phyloP scores from a whole-genome alignment of 495 filamentous ascomycete genomes.

The Cercophora scortea region DNA sequence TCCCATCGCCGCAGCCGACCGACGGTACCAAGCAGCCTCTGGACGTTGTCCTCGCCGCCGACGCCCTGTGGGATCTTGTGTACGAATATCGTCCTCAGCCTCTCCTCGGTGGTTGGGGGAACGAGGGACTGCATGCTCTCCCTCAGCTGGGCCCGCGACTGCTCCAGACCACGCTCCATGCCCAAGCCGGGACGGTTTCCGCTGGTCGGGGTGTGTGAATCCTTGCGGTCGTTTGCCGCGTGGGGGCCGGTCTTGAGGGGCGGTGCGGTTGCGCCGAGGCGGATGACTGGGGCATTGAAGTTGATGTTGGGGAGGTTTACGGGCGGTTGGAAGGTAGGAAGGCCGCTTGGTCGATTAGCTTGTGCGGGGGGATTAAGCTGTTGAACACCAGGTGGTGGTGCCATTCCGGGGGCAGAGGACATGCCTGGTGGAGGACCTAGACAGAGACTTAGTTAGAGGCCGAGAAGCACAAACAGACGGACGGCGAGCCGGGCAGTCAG shows the following conservation, averaged over 20 bases:
- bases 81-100: constrained; percentile 82
- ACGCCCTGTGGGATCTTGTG: constrained; percentile 74
- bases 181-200: constrained; percentile 64
- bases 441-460: not conserved
- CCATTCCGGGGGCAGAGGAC: constrained; percentile 70
- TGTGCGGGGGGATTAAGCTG: constrained; percentile 57
- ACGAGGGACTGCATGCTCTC: constrained; percentile 72
- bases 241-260: constrained; percentile 54
- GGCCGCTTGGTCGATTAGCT: constrained; percentile 67
- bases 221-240: constrained; percentile 35
- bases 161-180: constrained; percentile 53
- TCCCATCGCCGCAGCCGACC: constrained; percentile 82
- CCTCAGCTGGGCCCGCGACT: constrained; percentile 58
- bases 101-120: constrained; percentile 84
- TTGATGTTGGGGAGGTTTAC: constrained; percentile 96
- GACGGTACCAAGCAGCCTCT: constrained; percentile 69
- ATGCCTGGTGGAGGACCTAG: constrained; percentile 62
- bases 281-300: constrained; percentile 94
- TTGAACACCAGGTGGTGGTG: constrained; percentile 72
- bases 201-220: constrained; percentile 28
- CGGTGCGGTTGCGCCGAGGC: constrained; percentile 64
- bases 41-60: constrained; percentile 73
- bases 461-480: not conserved
- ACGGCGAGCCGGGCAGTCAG: constrained; percentile 5
- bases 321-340: constrained; percentile 83